Evolutionary conservation across 495 filamentous ascomycete species (phyloP).

Genomic region (Penicillium alfredii): DNA sequence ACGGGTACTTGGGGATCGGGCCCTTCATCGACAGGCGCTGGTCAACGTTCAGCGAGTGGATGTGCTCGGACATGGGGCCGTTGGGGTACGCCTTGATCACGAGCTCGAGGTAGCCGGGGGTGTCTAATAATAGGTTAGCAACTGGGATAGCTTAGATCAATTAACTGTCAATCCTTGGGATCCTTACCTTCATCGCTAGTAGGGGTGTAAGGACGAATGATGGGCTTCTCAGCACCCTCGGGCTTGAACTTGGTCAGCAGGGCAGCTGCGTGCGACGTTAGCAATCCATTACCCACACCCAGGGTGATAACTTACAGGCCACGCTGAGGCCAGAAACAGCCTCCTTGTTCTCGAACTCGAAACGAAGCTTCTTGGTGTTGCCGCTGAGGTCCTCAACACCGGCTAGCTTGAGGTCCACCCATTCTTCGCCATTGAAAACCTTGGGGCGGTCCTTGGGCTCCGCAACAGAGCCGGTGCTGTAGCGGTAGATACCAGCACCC

Average conservation of each 20-base stretch:
- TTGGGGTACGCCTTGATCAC: conserved; percentile 84
- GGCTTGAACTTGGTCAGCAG: conserved; percentile 84
- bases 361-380: conserved; percentile 86
- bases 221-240: conserved; percentile 67
- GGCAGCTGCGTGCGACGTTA: conserved; percentile 46
- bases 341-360: conserved; percentile 76
- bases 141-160: not conserved
- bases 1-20: conserved; percentile 89
- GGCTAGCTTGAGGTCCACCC: conserved; percentile 71
- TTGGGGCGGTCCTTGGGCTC: conserved; percentile 38
- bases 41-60: conserved; percentile 75
- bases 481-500: conserved; percentile 40
- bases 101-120: conserved; percentile 76
- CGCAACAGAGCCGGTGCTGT: conserved; percentile 29
- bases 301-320: conserved; percentile 58
- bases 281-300: not conserved
- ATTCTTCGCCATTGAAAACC: conserved; percentile 81
- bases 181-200: conserved; percentile 72
- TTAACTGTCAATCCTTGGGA: not conserved
- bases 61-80: conserved; percentile 84
- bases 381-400: conserved; percentile 72
- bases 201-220: conserved; percentile 89
- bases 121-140: conserved; percentile 37
- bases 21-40: conserved; percentile 87
- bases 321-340: conserved; percentile 73